Percentiles rank a stretch among this genome's conserved stretches.
Conservation (phyloP, 768 basidiomycete species). For the Lentinula sp. region DNA sequence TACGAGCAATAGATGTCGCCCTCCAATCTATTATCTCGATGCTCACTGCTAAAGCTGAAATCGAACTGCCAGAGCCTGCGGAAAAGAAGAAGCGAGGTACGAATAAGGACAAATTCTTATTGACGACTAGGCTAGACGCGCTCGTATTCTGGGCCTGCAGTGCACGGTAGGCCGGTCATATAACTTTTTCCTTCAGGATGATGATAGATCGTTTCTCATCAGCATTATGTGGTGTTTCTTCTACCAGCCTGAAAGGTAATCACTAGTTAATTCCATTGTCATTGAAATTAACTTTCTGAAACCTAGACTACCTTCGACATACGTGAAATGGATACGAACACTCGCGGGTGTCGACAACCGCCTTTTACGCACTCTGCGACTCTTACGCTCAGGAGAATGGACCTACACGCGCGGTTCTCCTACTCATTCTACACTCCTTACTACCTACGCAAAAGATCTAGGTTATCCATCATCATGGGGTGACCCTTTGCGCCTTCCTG, state of each 20-base stretch:
- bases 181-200: constrained; percentile 6
- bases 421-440: constrained; percentile 32
- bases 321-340: constrained; percentile 73
- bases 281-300: neutral
- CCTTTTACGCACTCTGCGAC: constrained; percentile 46
- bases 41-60: neutral
- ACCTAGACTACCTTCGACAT: constrained; percentile 51
- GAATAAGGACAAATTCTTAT: constrained; percentile 13
- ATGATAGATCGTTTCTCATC: neutral
- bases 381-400: constrained; percentile 50
- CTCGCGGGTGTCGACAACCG: constrained; percentile 64
- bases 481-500: constrained; percentile 52
- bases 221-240: constrained; percentile 92
- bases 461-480: constrained; percentile 61
- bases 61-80: neutral
- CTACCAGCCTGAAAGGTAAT: constrained; percentile 66
- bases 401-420: constrained; percentile 46
- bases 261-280: constrained; percentile 1
- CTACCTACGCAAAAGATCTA: constrained; percentile 43
- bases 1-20: constrained; percentile 61
- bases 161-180: constrained; percentile 48
- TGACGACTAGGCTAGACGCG: constrained; percentile 54
- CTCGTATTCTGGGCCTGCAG: constrained; percentile 74
- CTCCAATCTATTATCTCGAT: constrained; percentile 46
- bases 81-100: neutral